Evolutionary conservation across 2,329 filamentous ascomycete species (phyloP).

Genomic region (Colletotrichum lentis): DNA sequence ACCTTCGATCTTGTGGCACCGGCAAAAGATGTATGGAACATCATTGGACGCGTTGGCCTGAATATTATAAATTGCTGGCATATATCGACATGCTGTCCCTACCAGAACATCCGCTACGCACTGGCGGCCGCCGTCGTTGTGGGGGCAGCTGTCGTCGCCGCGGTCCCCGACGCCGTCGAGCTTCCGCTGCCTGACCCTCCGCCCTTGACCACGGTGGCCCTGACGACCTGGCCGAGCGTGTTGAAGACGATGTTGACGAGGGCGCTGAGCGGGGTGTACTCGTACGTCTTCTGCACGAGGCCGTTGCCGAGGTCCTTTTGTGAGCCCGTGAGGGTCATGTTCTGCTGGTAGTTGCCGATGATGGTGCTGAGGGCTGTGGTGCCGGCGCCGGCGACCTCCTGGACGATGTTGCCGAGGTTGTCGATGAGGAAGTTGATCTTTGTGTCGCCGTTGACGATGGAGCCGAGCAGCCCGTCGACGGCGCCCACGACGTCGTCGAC

Average conservation of each 20-base stretch:
- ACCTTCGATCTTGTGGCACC: too few relatives aligned
- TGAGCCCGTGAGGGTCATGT: conserved; percentile 63
- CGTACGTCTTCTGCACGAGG: conserved; percentile 60
- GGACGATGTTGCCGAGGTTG: conserved; percentile 70
- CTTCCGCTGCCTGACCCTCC: conserved; percentile 16
- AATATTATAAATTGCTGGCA: not conserved
- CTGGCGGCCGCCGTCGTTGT: conserved; percentile 22
- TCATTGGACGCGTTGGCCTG: too few relatives aligned
- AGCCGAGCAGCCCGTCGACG: conserved; percentile 66
- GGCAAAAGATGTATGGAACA: too few relatives aligned
- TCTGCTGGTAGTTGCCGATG: conserved; percentile 65
- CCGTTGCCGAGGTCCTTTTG: conserved; percentile 46
- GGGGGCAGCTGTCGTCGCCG: conserved; percentile 19
- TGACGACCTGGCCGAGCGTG: conserved; percentile 62
- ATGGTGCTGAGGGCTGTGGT: conserved; percentile 58
- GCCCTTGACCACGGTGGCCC: conserved; percentile 51
- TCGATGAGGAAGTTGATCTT: conserved; percentile 65
- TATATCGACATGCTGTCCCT: not conserved
- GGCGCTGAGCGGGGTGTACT: conserved; percentile 58
- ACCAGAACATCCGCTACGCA: not conserved
- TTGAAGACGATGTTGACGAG: conserved; percentile 66
- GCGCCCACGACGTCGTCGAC: conserved; percentile 63
- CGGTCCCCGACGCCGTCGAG: conserved; percentile 27
- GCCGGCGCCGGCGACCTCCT: conserved; percentile 61
- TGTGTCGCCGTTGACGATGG: conserved; percentile 63